Evolutionary conservation across 2,329 filamentous ascomycete genomes (phyloP).

Genomic region (Neurospora sp.): DNA sequence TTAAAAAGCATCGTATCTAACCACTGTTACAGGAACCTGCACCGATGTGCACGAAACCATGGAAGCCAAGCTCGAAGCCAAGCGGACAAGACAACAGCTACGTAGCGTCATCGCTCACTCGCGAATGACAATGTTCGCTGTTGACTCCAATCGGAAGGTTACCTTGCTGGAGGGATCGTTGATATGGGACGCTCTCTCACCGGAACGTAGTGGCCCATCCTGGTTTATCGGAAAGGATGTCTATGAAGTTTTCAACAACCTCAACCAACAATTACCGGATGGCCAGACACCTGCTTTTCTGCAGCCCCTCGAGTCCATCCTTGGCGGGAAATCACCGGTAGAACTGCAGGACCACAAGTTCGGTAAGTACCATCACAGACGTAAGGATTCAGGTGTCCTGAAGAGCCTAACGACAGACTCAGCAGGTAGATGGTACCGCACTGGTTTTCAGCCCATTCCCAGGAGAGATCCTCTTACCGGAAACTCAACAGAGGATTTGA

Average conservation of each 20-base stretch:
- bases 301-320: constrained; percentile 51
- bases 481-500: constrained; percentile 35
- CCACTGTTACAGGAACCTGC: constrained; percentile 45
- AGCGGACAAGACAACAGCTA: constrained; percentile 58
- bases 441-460: constrained; percentile 57
- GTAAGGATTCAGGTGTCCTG: constrained; percentile 6
- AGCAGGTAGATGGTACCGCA: constrained; percentile 59
- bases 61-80: constrained; percentile 54
- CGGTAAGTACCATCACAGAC: constrained; percentile 25
- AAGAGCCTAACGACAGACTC: constrained; percentile 7
- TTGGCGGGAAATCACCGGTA: constrained; percentile 49
- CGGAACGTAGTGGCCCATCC: constrained; percentile 5
- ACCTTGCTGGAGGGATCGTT: constrained; percentile 62
- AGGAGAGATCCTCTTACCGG: constrained; percentile 44
- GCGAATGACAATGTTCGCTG: constrained; percentile 65
- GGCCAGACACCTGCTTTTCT: constrained; percentile 40
- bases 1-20: constrained; percentile 1
- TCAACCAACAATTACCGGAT: constrained; percentile 32
- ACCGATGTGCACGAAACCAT: constrained; percentile 72
- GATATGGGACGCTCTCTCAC: constrained; percentile 32
- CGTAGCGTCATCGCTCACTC: constrained; percentile 65
- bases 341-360: constrained; percentile 55
- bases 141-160: constrained; percentile 51
- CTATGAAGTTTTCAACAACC: constrained; percentile 50
- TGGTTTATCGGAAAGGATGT: constrained; percentile 52